These are phyloP conservation scores for Botrytis byssoidea DNA, from an alignment of 2,329 filamentous ascomycete species.

Conservation along the genomic window DNA sequence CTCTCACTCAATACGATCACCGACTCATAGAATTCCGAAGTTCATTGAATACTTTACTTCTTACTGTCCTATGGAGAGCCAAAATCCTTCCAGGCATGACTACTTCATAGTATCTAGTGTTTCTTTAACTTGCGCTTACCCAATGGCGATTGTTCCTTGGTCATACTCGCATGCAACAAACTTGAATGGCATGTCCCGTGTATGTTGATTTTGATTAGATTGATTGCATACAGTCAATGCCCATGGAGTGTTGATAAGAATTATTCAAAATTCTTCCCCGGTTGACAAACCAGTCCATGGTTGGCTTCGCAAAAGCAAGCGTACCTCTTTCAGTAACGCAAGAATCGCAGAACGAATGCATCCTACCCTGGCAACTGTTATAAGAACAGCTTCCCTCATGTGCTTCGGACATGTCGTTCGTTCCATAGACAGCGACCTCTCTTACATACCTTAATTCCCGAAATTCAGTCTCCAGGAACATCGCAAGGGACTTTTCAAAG, in stretches of 20 bases:
- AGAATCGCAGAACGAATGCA: not conserved
- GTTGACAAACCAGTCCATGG: not conserved
- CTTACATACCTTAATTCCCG: no score
- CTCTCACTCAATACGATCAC: not conserved
- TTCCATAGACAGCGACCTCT: no score
- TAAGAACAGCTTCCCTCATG: no score
- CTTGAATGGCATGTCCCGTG: not conserved
- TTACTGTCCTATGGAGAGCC: not conserved
- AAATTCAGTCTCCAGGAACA: no score
- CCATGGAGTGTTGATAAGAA: not conserved
- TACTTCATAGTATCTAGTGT: not conserved
- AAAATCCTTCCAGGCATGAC: not conserved
- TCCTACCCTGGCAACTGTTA: not conserved
- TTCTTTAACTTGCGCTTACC: not conserved
- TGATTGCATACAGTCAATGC: not conserved
- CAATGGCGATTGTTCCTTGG: not conserved
- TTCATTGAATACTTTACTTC: not conserved
- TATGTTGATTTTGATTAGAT: not conserved
- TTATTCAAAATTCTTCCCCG: not conserved
- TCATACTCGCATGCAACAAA: not conserved
- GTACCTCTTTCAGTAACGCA: not conserved
- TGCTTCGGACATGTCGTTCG: no score
- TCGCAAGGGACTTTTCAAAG: no score
- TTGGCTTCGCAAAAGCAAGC: not conserved
- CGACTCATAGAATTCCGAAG: not conserved